A percentile compares a stretch with the other conserved stretches of the same genome.
phyloP scores from a whole-genome alignment of 768 basidiomycete species.

The Boletellus emodensis region DNA sequence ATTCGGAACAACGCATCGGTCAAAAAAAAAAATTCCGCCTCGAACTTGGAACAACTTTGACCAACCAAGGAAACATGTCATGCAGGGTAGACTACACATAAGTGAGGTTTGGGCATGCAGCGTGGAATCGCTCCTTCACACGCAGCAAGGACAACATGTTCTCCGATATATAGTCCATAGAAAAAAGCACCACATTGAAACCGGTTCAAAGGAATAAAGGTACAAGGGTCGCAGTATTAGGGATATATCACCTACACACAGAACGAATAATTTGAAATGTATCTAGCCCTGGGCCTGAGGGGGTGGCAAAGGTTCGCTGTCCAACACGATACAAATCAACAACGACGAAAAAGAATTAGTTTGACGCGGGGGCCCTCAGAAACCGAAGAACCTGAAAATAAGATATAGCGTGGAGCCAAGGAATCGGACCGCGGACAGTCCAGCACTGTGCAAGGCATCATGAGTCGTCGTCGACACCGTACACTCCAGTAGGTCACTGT shows the following conservation, averaged over 20 bases:
- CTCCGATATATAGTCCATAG: not conserved
- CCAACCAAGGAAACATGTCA: too few species aligned
- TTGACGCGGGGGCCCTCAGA: constrained; percentile 30
- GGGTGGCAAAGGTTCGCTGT: not conserved
- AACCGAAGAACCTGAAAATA: constrained; percentile 67
- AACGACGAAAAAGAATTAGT: not conserved
- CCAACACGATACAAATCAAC: constrained; percentile 5
- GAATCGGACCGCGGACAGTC: constrained; percentile 78
- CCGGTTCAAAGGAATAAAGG: constrained; percentile 1
- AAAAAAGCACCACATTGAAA: not conserved
- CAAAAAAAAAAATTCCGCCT: too few species aligned
- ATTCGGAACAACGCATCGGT: too few species aligned
- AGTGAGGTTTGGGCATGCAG: too few species aligned
- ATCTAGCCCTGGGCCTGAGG: not conserved
- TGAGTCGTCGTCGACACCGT: constrained; percentile 3
- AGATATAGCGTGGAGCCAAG: constrained; percentile 75
- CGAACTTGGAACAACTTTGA: too few species aligned
- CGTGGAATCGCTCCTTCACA: too few species aligned
- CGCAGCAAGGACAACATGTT: too few species aligned
- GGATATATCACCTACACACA: constrained; percentile 5
- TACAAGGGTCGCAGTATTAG: constrained; percentile 13
- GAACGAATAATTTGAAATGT: not conserved
- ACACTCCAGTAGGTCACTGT: not conserved
- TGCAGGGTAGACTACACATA: too few species aligned
- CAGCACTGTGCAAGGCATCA: constrained; percentile 47